Conservation (phyloP, 1,139 yeast species). For the Saccharomyces hybrid region DNA sequence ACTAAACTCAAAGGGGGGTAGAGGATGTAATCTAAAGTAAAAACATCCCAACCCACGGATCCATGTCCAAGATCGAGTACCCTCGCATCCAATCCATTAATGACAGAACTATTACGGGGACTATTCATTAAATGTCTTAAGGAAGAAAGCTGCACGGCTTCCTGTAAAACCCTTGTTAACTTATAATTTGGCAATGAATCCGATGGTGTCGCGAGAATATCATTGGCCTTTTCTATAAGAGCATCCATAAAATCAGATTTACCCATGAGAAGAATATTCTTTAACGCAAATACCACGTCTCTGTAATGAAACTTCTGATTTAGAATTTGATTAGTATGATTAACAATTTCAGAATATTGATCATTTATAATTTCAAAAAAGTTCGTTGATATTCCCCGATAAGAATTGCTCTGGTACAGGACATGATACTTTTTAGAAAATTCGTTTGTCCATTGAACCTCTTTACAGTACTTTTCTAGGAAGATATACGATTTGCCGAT, state of each 20-base stretch:
- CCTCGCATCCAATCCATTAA: constrained; percentile 72
- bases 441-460: constrained; percentile 49
- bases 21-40: constrained; percentile 75
- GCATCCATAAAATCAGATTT: constrained; percentile 72
- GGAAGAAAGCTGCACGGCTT: constrained; percentile 61
- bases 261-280: constrained; percentile 61
- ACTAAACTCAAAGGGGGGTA: constrained; percentile 47
- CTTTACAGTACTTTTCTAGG: constrained; percentile 56
- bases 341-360: constrained; percentile 53
- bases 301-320: constrained; percentile 44
- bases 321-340: constrained; percentile 46
- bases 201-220: constrained; percentile 55
- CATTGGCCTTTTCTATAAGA: constrained; percentile 50
- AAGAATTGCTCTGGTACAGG: constrained; percentile 10
- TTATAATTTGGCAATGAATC: constrained; percentile 56
- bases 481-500: constrained; percentile 76
- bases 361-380: constrained; percentile 40
- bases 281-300: constrained; percentile 54
- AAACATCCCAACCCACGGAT: constrained; percentile 81
- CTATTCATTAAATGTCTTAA: constrained; percentile 36
- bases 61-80: constrained; percentile 67
- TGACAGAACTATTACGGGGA: constrained; percentile 34
- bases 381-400: constrained; percentile 10
- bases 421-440: constrained; percentile 32
- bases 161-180: constrained; percentile 56